These are phyloP conservation scores for Cavenderia fasciculata DNA, from an alignment of 78 protist species.

Conservation along the genomic window DNA sequence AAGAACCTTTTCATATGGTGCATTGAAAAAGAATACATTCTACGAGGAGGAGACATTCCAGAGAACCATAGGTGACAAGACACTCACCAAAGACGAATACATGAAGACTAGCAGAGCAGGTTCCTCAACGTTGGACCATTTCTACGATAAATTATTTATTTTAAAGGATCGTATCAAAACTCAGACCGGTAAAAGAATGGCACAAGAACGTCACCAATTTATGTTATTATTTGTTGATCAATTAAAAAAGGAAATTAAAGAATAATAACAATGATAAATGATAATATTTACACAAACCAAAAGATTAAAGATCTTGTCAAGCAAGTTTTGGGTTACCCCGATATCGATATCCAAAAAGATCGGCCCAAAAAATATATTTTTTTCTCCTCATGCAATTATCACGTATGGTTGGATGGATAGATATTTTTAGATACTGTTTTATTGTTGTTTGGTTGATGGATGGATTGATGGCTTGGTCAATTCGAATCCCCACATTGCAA, in stretches of 20 bases:
- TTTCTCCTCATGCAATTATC: too few species aligned
- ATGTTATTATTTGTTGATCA: slow-evolving; percentile 78
- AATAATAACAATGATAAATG: too few species aligned
- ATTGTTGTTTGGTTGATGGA: too few species aligned
- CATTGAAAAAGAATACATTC: slow-evolving; percentile 4
- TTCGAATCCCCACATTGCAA: too few species aligned
- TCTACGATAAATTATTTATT: slow-evolving; percentile 84
- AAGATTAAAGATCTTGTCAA: too few species aligned
- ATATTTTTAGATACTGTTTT: too few species aligned
- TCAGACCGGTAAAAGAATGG: slow-evolving; percentile 70
- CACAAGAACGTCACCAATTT: slow-evolving; percentile 68
- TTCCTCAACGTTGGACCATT: slow-evolving; percentile 76
- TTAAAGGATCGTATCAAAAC: slow-evolving; percentile 82
- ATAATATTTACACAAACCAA: too few species aligned
- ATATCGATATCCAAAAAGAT: too few species aligned
- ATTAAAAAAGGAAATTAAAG: slow-evolving; percentile 43
- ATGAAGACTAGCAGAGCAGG: neutral
- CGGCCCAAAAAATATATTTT: too few species aligned
- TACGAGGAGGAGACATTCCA: slow-evolving; percentile 23
- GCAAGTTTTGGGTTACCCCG: too few species aligned
- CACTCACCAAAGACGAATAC: slow-evolving; percentile 67
- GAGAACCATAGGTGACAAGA: neutral
- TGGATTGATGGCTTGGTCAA: too few species aligned
- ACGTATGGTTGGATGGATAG: too few species aligned
- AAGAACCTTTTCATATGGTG: slow-evolving; percentile 70